Evolutionary conservation across 257 asterid genomes (phyloP).

Genomic region (Nicotiana attenuata): DNA sequence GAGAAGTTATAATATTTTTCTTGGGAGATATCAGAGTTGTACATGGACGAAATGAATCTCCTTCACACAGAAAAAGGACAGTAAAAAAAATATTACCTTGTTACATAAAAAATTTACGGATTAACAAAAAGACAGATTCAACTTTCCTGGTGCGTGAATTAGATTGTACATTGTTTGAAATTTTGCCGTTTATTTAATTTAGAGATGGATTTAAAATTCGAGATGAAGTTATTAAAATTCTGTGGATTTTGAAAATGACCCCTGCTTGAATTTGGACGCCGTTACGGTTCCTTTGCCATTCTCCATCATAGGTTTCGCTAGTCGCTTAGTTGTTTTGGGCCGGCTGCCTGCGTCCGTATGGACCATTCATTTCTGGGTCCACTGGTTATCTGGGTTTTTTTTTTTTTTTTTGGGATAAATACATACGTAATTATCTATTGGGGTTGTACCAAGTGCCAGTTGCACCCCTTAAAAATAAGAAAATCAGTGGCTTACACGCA

Average conservation of each 20-base stretch:
- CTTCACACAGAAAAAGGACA: neutral
- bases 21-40: neutral
- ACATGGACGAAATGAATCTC: neutral
- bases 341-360: neutral
- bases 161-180: neutral
- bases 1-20: neutral
- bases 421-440: too few species aligned
- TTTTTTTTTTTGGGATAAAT: too few species aligned
- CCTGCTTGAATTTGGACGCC: neutral
- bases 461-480: too few species aligned
- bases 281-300: neutral
- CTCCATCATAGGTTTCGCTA: neutral
- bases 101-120: neutral
- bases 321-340: too few species aligned
- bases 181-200: neutral
- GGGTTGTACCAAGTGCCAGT: too few species aligned
- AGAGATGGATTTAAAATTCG: neutral
- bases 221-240: neutral
- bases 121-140: neutral
- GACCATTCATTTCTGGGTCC: neutral
- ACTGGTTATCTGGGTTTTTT: neutral
- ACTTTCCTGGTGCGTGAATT: neutral
- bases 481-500: too few species aligned
- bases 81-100: neutral
- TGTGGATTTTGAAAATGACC: neutral